phyloP scores from a whole-genome alignment of 495 filamentous ascomycete genomes.

The Tuber umbilicatum region DNA sequence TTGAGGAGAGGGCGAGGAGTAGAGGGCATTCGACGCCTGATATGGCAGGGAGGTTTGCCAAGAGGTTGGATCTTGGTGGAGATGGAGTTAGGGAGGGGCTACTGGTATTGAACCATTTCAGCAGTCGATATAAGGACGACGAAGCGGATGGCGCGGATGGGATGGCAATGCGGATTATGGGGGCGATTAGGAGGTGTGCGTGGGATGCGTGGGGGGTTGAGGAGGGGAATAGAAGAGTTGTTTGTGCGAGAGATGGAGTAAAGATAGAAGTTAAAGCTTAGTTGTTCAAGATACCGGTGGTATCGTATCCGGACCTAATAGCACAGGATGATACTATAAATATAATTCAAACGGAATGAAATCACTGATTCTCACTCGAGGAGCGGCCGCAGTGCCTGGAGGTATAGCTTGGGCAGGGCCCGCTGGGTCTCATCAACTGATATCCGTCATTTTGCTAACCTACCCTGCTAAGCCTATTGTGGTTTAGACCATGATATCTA shows the following conservation, averaged over 20 bases:
- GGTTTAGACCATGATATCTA: too few relatives aligned
- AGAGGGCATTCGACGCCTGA: conserved; percentile 37
- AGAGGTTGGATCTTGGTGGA: conserved; percentile 17
- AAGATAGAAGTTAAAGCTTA: conserved; percentile 25
- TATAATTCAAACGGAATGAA: not conserved
- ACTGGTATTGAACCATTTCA: conserved; percentile 36
- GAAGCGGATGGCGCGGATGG: conserved; percentile 29
- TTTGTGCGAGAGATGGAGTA: conserved; percentile 35
- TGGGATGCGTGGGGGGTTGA: conserved; percentile 18
- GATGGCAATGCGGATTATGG: conserved; percentile 24
- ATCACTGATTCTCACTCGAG: not conserved
- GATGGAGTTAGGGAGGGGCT: conserved; percentile 9
- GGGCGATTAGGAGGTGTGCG: conserved; percentile 23
- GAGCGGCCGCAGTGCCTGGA: not conserved
- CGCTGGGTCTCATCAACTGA: too few relatives aligned
- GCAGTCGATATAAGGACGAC: conserved; percentile 35
- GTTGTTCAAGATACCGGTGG: not conserved
- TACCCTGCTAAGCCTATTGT: too few relatives aligned
- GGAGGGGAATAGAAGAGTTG: conserved; percentile 13
- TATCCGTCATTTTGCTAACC: too few relatives aligned
- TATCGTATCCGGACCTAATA: too few relatives aligned
- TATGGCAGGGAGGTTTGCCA: conserved; percentile 37
- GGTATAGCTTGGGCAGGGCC: too few relatives aligned
- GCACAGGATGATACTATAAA: not conserved
- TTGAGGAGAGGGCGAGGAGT: conserved; percentile 22